Conservation (phyloP, 306 rosid genomes). For the Rubus parviflorus region DNA sequence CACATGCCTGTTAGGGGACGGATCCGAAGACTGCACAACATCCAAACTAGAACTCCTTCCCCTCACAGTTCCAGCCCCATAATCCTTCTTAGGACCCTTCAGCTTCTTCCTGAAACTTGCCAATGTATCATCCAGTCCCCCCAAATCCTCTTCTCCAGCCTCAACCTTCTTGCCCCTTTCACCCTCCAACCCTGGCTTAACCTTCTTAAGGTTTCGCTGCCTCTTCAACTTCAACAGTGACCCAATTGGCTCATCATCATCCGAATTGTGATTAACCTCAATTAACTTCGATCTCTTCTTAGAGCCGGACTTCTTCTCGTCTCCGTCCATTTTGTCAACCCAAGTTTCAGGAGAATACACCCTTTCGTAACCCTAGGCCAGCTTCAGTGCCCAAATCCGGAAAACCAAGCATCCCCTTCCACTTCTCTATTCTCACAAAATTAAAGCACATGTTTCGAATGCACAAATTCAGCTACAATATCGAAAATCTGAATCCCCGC, state of each 20-base stretch:
- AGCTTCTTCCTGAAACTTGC: constrained; percentile 91
- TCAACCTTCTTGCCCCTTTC: constrained; percentile 45
- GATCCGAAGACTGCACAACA: constrained; percentile 35
- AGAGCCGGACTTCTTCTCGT: constrained; percentile 48
- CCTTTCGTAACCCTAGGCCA: constrained; percentile 44
- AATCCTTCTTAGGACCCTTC: constrained; percentile 82
- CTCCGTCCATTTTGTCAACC: constrained; percentile 68
- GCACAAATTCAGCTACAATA: constrained; percentile 24
- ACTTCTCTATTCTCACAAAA: constrained; percentile 38
- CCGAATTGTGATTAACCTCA: constrained; percentile 56
- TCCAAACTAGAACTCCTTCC: constrained; percentile 42
- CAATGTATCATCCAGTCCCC: constrained; percentile 86
- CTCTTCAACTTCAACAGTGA: constrained; percentile 66
- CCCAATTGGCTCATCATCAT: constrained; percentile 84
- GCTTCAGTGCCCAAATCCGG: constrained; percentile 41
- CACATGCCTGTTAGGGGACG: constrained; percentile 24
- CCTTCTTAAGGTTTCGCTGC: constrained; percentile 56
- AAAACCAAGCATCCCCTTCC: constrained; percentile 38
- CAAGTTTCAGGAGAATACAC: constrained; percentile 31
- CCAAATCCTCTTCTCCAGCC: constrained; percentile 49
- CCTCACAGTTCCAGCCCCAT: constrained; percentile 47
- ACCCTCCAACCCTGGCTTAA: constrained; percentile 34
- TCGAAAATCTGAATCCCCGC: constrained; percentile 19
- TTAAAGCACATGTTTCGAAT: constrained; percentile 38
- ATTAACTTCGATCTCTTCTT: constrained; percentile 61